These are phyloP conservation scores for Ceriops tagal DNA, from an alignment of 345 rosid species.

Conservation along the genomic window DNA sequence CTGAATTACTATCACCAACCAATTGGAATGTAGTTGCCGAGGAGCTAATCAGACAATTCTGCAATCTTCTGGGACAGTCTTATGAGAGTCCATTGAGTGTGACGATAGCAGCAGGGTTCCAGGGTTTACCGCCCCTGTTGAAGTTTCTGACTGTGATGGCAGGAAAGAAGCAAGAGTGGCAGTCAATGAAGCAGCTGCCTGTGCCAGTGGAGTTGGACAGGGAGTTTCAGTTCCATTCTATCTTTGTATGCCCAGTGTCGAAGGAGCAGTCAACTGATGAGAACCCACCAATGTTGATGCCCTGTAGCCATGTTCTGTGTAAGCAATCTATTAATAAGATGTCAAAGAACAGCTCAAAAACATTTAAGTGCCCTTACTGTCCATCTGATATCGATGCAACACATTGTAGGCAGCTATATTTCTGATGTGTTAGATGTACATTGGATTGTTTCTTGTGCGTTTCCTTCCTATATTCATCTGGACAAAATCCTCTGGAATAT, in stretches of 20 bases:
- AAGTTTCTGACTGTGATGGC: conserved; percentile 61
- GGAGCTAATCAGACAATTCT: conserved; percentile 52
- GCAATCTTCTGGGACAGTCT: conserved; percentile 50
- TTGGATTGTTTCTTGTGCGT: conserved; percentile 15
- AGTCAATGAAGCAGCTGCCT: conserved; percentile 56
- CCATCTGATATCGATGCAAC: conserved; percentile 41
- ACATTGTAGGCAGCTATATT: conserved; percentile 44
- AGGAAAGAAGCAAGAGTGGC: conserved; percentile 61
- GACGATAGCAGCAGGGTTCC: conserved; percentile 53
- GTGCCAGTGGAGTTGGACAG: conserved; percentile 54
- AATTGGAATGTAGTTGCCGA: conserved; percentile 39
- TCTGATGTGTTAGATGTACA: conserved; percentile 37
- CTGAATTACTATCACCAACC: conserved; percentile 39
- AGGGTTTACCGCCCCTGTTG: conserved; percentile 53
- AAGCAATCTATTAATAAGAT: conserved; percentile 53
- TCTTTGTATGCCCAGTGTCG: conserved; percentile 66
- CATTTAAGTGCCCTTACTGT: conserved; percentile 65
- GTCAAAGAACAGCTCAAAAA: conserved; percentile 41
- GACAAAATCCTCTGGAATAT: conserved; percentile 17
- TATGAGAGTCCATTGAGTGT: conserved; percentile 47
- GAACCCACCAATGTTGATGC: conserved; percentile 71
- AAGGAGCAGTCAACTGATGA: conserved; percentile 61
- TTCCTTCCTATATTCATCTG: conserved; percentile 1
- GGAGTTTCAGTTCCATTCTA: conserved; percentile 62
- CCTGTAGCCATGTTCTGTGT: conserved; percentile 68